These are phyloP conservation scores for Prunus yedoensis DNA, from an alignment of 331 rosid species.

Conservation along the genomic window DNA sequence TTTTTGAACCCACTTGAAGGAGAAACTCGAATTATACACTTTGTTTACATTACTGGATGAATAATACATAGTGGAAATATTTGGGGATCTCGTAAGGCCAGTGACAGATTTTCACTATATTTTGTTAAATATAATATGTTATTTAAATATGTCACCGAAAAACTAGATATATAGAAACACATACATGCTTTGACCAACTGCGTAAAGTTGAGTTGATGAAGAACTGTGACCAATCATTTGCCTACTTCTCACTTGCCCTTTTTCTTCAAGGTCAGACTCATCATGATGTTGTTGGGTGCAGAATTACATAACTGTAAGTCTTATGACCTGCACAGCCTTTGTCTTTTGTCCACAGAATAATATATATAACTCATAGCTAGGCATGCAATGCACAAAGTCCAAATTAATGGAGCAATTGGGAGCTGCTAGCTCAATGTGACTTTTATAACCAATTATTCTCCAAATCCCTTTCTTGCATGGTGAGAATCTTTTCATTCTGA, in stretches of 20 bases:
- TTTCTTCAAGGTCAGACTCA: too few relatives aligned
- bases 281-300: background rate
- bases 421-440: background rate
- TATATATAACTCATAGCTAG: background rate
- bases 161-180: too few relatives aligned
- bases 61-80: too few relatives aligned
- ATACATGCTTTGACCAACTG: too few relatives aligned
- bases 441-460: background rate
- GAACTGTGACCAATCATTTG: background rate
- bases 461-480: constrained; percentile 1
- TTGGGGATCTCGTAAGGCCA: too few relatives aligned
- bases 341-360: background rate
- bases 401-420: background rate
- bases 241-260: background rate
- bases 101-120: too few relatives aligned
- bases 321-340: background rate
- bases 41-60: too few relatives aligned
- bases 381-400: background rate
- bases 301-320: background rate
- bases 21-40: too few relatives aligned
- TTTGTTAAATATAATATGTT: too few relatives aligned
- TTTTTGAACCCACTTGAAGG: too few relatives aligned
- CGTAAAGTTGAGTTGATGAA: background rate
- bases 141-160: too few relatives aligned
- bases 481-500: background rate